phyloP scores from a whole-genome alignment of 345 rosid species.

The Citrus mangshanensis region DNA sequence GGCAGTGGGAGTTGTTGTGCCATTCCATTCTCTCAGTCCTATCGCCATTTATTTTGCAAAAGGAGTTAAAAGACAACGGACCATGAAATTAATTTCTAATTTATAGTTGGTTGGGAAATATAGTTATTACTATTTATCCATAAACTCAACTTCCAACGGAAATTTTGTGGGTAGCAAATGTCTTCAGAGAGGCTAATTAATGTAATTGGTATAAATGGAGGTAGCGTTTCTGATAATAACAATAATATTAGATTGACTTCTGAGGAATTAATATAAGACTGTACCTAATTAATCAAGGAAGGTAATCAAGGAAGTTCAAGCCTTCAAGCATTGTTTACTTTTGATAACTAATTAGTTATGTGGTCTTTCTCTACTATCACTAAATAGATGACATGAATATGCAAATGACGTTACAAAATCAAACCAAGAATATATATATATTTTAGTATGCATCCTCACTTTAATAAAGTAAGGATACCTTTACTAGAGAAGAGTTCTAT shows the following conservation, averaged over 20 bases:
- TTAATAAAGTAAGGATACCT: no score
- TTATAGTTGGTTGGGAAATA: neutral
- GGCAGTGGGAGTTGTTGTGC: neutral
- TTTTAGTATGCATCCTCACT: no score
- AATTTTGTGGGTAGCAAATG: neutral
- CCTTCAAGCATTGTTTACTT: neutral
- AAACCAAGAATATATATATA: no score
- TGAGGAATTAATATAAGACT: neutral
- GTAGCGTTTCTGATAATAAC: neutral
- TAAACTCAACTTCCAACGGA: neutral
- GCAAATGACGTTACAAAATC: no score
- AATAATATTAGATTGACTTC: neutral
- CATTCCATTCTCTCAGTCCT: neutral
- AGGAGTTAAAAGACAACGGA: no score
- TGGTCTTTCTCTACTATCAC: neutral
- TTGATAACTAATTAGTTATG: neutral
- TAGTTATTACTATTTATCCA: neutral
- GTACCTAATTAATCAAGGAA: neutral
- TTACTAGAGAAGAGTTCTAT: no score
- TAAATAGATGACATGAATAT: no score
- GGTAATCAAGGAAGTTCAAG: neutral
- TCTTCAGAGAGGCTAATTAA: neutral
- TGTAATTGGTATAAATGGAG: neutral
- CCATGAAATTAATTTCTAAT: neutral
- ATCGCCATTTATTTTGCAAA: neutral